These are phyloP conservation scores for Pythium sukuiense DNA, from an alignment of 352 stramenopile species.

Conservation along the genomic window DNA sequence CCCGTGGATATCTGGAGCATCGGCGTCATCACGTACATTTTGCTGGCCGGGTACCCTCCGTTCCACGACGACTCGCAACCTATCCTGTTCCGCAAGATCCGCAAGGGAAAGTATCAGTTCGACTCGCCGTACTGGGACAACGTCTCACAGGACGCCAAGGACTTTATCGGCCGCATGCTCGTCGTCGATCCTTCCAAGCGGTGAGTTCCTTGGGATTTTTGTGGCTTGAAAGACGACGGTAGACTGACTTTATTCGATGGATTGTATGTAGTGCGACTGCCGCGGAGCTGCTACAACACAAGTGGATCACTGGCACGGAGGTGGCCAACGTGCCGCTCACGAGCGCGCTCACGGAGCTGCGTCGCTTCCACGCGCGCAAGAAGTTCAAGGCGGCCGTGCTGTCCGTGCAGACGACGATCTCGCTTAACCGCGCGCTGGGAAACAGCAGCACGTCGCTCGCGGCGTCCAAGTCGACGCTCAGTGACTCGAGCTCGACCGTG, in stretches of 20 bases:
- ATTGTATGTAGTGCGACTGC: slow-evolving; percentile 39
- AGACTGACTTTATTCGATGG: slow-evolving; percentile 8
- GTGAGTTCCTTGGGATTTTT: slow-evolving; percentile 19
- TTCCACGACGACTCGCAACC: slow-evolving; percentile 95
- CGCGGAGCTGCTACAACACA: slow-evolving; percentile 61
- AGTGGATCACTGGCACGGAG: slow-evolving; percentile 72
- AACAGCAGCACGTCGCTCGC: slow-evolving; percentile 12
- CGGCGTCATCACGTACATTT: slow-evolving; percentile 89
- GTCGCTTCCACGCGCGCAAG: slow-evolving; percentile 77
- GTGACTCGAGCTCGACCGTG: slow-evolving; percentile 14
- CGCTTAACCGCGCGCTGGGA: slow-evolving; percentile 71
- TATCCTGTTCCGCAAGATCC: slow-evolving; percentile 90
- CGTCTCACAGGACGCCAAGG: slow-evolving; percentile 87
- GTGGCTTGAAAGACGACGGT: too few relatives aligned
- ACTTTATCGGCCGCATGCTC: slow-evolving; percentile 88
- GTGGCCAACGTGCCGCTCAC: slow-evolving; percentile 72
- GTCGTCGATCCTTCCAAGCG: slow-evolving; percentile 79
- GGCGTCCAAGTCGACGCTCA: slow-evolving; percentile 12
- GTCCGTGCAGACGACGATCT: slow-evolving; percentile 77
- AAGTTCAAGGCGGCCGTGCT: slow-evolving; percentile 85
- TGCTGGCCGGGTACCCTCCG: slow-evolving; percentile 81
- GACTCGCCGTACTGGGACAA: slow-evolving; percentile 90
- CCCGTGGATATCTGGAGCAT: slow-evolving; percentile 88
- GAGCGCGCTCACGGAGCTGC: slow-evolving; percentile 72
- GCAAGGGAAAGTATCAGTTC: slow-evolving; percentile 85